Evolutionary conservation across 2,329 filamentous ascomycete species (phyloP).

Genomic region (Paraphoma sp.): DNA sequence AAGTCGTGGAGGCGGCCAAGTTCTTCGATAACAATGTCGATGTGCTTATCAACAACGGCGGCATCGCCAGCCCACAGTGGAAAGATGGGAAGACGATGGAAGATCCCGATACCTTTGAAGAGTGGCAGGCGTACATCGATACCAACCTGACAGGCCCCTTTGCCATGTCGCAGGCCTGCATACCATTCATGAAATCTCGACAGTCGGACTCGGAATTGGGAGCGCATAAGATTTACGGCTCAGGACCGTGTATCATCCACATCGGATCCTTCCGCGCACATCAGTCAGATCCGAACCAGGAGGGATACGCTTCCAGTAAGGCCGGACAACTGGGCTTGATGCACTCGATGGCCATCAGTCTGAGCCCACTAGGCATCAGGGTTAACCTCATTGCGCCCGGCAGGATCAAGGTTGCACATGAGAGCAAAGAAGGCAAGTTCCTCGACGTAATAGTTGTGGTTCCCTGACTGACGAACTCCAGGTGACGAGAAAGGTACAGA

Average conservation of each 20-base stretch:
- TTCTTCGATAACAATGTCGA: conserved; percentile 52
- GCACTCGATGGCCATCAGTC: conserved; percentile 58
- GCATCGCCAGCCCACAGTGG: conserved; percentile 50
- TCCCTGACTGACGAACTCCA: background rate
- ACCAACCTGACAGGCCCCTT: conserved; percentile 58
- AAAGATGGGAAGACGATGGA: conserved; percentile 56
- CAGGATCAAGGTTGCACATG: conserved; percentile 56
- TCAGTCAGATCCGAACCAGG: conserved; percentile 56
- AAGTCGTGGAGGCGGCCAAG: conserved; percentile 50
- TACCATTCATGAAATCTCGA: conserved; percentile 55
- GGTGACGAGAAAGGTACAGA: conserved; percentile 50
- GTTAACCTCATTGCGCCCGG: conserved; percentile 58
- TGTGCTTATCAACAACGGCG: conserved; percentile 48
- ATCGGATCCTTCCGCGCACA: conserved; percentile 56
- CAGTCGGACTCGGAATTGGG: conserved; percentile 31
- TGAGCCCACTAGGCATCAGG: conserved; percentile 53
- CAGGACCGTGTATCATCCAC: conserved; percentile 56
- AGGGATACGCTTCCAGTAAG: conserved; percentile 60
- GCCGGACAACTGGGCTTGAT: conserved; percentile 59
- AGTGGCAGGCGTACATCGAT: conserved; percentile 57
- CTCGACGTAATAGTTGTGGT: background rate
- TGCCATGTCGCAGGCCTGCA: conserved; percentile 54
- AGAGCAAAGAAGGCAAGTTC: conserved; percentile 47
- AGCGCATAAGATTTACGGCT: conserved; percentile 34
- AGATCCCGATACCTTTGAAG: conserved; percentile 49